Conservation (phyloP, 495 filamentous ascomycete species). For the Platismatia glauca region DNA sequence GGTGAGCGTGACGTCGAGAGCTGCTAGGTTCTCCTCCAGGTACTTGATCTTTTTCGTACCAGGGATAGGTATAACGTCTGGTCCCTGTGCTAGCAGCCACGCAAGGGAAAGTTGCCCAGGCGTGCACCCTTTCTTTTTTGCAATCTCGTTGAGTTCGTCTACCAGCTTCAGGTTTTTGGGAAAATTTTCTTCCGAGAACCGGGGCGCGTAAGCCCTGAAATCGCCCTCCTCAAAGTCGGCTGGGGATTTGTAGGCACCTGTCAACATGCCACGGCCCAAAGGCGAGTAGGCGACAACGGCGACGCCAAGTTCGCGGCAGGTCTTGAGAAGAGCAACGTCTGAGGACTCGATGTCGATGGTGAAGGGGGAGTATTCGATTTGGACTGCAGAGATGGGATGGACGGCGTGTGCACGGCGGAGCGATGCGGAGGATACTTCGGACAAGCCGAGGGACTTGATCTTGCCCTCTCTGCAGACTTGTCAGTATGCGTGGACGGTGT, state of each 20-base stretch:
- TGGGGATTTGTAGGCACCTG: conserved; percentile 28
- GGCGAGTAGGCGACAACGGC: conserved; percentile 40
- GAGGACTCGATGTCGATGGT: conserved; percentile 45
- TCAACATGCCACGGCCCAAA: conserved; percentile 40
- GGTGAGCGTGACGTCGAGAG: conserved; percentile 38
- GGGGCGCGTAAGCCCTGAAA: conserved; percentile 31
- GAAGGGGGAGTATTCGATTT: conserved; percentile 46
- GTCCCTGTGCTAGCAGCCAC: conserved; percentile 45
- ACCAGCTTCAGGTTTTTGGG: conserved; percentile 39
- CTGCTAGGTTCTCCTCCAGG: conserved; percentile 48
- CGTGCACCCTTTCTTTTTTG: conserved; percentile 39
- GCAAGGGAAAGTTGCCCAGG: conserved; percentile 40
- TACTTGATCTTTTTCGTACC: conserved; percentile 48
- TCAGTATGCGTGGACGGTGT: not conserved
- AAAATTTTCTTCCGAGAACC: conserved; percentile 43
- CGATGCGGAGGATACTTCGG: conserved; percentile 47
- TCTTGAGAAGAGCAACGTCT: conserved; percentile 40
- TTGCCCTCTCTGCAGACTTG: conserved; percentile 37
- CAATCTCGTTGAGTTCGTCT: conserved; percentile 33
- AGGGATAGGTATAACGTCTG: conserved; percentile 49
- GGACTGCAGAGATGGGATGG: conserved; percentile 46
- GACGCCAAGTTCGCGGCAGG: conserved; percentile 39
- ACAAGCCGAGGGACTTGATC: conserved; percentile 44
- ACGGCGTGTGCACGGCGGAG: conserved; percentile 50
- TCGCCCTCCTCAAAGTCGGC: conserved; percentile 30